Base-by-base conservation (phyloP, 352 stramenopile species). In the Saprolegnia parasitica region DNA sequence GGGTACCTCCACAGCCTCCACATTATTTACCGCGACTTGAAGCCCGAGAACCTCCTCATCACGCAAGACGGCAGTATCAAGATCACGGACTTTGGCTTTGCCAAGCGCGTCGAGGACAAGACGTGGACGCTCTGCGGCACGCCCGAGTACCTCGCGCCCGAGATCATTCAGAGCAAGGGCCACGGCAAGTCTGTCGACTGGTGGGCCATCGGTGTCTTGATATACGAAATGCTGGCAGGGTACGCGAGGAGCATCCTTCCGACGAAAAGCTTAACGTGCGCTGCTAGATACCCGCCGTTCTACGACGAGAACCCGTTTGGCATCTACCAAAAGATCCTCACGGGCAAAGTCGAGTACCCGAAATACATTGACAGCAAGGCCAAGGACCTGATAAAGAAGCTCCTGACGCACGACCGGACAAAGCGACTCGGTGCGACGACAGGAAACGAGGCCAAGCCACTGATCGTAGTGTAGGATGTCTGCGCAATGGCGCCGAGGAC, bases 251-350 rank as follows among this genome's bases (percentile, higher is more conserved):
- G 8, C 47, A 56, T 29, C 20, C n/a, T 11, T 56, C 23, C 9
- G n/a, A 16, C 49, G 23, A 23, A 16, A 23, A n/a, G n/a, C n/a
- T n/a, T 16, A 56, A 50, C 42, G 20, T 56, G 49, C 11, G 49
- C 23, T 1, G 16, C 20, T 52, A 65, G 57, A 21, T 80, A 78
- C 61, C 87, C 90, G 37, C 90, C 90, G 3, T 97, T 97, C 65
- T 97, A 96, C 75, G 92, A 97, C 77, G 88, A 97, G 46, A 97
- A 95, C 63, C 86, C 89, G 46, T 96, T 98, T 68, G 89, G 88
- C 20, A 97, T 98, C 71, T 98, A 98, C 74, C 90, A 97, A 62
- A 97, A 97, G 73, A 98, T 98, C 62, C 71, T 97, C 35, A 88
- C 92, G 63, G 90, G 86, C 50, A 92, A 91, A 62, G 86, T 97